A percentile compares a stretch with the other conserved stretches of the same genome.
Conservation (phyloP, 164 flowering plant species). For the Macadamia integrifolia region DNA sequence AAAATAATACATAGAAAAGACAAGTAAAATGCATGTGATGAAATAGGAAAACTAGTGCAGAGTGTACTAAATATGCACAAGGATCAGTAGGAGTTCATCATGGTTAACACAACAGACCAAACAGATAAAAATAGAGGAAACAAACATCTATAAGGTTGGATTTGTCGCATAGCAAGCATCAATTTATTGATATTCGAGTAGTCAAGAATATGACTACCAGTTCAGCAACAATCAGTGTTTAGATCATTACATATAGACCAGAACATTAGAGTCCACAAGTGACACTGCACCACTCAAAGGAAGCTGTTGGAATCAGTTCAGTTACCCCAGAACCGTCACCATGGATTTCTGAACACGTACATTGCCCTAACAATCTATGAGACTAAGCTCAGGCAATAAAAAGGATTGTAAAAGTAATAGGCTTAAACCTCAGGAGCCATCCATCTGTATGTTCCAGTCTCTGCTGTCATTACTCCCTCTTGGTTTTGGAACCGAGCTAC, state of each 20-base stretch:
- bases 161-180: not conserved
- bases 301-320: not conserved
- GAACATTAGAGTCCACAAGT: not conserved
- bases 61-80: not conserved
- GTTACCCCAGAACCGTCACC: not conserved
- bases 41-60: too few relatives aligned
- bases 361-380: not conserved
- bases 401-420: not conserved
- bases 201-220: too few relatives aligned
- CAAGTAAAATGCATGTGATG: too few relatives aligned
- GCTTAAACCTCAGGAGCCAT: slow-evolving; percentile 94
- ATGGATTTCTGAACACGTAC: slow-evolving; percentile 1
- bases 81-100: not conserved
- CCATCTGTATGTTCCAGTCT: slow-evolving; percentile 97
- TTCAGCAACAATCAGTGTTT: not conserved
- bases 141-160: too few relatives aligned
- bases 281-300: not conserved
- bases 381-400: not conserved
- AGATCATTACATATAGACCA: not conserved
- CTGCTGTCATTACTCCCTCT: slow-evolving; percentile 95
- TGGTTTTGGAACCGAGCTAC: slow-evolving; percentile 86
- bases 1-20: not conserved
- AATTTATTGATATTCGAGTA: too few relatives aligned
- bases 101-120: not conserved
- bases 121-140: not conserved